Conservation (phyloP, 1,139 yeast genomes). For the Debaryomyces sp. region DNA sequence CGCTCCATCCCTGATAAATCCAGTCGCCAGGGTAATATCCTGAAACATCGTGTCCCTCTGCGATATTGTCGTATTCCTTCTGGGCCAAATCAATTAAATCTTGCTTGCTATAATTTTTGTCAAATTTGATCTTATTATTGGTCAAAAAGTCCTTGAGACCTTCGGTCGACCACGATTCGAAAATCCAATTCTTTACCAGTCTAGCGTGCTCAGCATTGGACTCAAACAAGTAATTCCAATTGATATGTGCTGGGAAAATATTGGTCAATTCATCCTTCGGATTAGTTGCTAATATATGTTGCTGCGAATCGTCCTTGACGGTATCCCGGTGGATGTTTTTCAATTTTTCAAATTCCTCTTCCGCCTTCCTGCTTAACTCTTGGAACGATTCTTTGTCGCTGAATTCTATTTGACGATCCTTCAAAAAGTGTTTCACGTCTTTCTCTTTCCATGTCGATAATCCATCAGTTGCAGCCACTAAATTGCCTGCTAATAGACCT, state of each 20-base stretch:
- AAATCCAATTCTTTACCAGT: conserved; percentile 39
- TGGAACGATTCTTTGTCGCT: conserved; percentile 24
- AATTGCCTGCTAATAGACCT: conserved; percentile 3
- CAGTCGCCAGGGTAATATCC: conserved; percentile 55
- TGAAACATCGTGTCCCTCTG: conserved; percentile 34
- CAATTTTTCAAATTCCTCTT: conserved; percentile 32
- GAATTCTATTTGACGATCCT: conserved; percentile 36
- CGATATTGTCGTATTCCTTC: conserved; percentile 38
- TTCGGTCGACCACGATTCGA: conserved; percentile 50
- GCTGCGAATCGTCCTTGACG: conserved; percentile 16
- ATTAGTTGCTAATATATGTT: conserved; percentile 21
- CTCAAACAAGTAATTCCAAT: conserved; percentile 19
- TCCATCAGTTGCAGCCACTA: conserved; percentile 9
- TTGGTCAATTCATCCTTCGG: conserved; percentile 17
- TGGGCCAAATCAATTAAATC: conserved; percentile 41
- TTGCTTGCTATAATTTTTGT: conserved; percentile 29
- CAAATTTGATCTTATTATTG: conserved; percentile 31
- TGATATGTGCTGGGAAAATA: conserved; percentile 17
- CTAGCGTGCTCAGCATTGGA: conserved; percentile 3
- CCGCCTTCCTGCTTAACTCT: conserved; percentile 36
- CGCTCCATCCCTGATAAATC: conserved; percentile 51
- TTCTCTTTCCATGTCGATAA: conserved; percentile 24
- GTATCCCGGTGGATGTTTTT: conserved; percentile 12
- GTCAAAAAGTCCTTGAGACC: conserved; percentile 39
- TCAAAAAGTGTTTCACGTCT: conserved; percentile 31